Conservation (phyloP, 768 basidiomycete genomes). For the Rhodosporidiobolus odoratus region DNA sequence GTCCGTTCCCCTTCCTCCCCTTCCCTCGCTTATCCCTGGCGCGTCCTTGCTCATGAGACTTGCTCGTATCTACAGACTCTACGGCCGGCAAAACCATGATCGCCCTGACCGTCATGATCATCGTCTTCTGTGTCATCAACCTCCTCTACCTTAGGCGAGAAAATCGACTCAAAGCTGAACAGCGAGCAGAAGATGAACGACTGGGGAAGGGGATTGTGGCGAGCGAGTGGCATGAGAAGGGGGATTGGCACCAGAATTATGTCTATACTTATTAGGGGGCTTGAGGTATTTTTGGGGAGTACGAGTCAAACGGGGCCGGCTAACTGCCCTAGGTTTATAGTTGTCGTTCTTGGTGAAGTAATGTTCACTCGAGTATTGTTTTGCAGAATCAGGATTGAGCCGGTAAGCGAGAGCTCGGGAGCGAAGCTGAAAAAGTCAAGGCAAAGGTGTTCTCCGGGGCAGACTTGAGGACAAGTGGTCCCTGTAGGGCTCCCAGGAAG, state of each 20-base stretch:
- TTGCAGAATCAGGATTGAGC: too few species aligned
- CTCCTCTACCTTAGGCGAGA: constrained; percentile 42
- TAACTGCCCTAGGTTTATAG: not conserved
- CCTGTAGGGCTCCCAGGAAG: too few species aligned
- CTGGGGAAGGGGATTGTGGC: not conserved
- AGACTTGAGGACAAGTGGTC: too few species aligned
- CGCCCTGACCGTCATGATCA: constrained; percentile 36
- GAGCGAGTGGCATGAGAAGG: constrained; percentile 4
- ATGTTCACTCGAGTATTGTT: too few species aligned
- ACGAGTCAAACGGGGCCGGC: not conserved
- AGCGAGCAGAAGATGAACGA: not conserved
- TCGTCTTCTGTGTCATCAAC: constrained; percentile 45
- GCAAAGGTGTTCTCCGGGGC: too few species aligned
- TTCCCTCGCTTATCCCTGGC: not conserved
- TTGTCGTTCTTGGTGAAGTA: too few species aligned
- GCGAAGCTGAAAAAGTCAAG: too few species aligned
- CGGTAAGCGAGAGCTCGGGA: too few species aligned
- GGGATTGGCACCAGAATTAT: constrained; percentile 10
- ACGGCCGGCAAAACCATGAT: not conserved
- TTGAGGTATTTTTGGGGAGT: not conserved
- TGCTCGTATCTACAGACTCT: not conserved
- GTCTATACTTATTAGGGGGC: constrained; percentile 1
- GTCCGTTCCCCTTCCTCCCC: not conserved
- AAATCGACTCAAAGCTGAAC: constrained; percentile 18
- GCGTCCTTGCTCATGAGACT: not conserved